Percentiles rank a stretch among this genome's conserved stretches.
phyloP scores from a whole-genome alignment of 2,329 filamentous ascomycete species.

The Leptographium galeiforme region DNA sequence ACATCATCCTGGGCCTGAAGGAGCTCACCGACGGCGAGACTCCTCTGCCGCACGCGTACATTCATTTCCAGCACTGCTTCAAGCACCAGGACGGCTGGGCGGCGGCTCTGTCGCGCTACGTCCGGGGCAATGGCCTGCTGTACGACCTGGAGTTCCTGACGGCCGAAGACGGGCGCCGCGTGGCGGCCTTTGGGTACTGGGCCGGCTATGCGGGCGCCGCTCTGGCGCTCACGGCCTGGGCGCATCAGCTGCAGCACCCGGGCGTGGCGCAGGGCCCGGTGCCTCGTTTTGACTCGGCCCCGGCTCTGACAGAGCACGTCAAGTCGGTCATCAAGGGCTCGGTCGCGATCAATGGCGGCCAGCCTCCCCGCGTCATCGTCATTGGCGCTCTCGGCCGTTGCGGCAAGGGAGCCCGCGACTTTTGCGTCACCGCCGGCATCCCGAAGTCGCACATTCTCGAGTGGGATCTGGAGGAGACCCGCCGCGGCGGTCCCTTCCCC shows the following conservation, averaged over 20 bases:
- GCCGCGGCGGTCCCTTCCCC: conserved; percentile 59
- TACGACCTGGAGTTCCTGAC: conserved; percentile 75
- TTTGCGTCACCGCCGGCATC: conserved; percentile 63
- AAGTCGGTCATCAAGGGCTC: too few relatives aligned
- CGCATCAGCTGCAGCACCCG: conserved; percentile 59
- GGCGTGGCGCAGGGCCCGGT: too few relatives aligned
- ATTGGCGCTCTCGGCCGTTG: conserved; percentile 79
- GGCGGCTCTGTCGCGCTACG: conserved; percentile 64
- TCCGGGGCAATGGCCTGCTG: conserved; percentile 61
- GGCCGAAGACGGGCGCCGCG: conserved; percentile 54
- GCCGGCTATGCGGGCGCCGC: conserved; percentile 67
- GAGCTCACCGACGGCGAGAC: conserved; percentile 56
- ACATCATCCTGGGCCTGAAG: conserved; percentile 66
- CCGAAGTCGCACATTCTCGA: conserved; percentile 51
- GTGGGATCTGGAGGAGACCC: conserved; percentile 70
- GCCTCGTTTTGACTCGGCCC: too few relatives aligned
- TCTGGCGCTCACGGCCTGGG: conserved; percentile 67
- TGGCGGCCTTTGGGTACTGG: conserved; percentile 60
- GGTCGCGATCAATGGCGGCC: conserved; percentile 29
- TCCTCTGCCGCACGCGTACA: conserved; percentile 58
- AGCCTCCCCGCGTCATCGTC: conserved; percentile 61
- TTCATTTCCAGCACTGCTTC: conserved; percentile 56
- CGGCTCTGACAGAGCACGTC: too few relatives aligned
- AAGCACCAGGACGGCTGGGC: conserved; percentile 72
- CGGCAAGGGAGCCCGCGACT: conserved; percentile 70